phyloP scores from a whole-genome alignment of 768 basidiomycete species.

The Candolleomyces efflorescens region DNA sequence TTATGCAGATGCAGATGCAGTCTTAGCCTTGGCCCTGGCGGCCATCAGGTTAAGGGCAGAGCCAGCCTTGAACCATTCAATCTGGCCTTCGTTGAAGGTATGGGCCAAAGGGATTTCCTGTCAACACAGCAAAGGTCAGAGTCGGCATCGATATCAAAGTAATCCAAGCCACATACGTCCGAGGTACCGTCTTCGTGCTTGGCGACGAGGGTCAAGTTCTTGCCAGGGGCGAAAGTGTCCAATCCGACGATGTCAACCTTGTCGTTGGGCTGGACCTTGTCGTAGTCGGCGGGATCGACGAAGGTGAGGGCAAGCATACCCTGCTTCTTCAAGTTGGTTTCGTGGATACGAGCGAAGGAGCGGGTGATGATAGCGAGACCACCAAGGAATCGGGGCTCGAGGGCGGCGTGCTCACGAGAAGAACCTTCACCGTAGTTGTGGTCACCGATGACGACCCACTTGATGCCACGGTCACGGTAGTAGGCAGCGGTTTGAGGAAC shows the following conservation, averaged over 20 bases:
- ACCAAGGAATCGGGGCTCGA: conserved; percentile 93
- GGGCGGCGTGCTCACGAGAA: conserved; percentile 95
- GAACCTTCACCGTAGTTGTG: conserved; percentile 98
- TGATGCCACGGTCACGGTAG: conserved; percentile 86
- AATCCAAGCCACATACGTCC: conserved; percentile 41
- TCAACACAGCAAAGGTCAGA: neutral
- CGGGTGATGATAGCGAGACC: conserved; percentile 94
- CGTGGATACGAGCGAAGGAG: conserved; percentile 97
- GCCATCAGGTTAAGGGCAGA: conserved; percentile 90
- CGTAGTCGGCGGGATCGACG: conserved; percentile 88
- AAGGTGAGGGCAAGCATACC: conserved; percentile 98
- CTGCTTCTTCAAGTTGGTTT: conserved; percentile 99
- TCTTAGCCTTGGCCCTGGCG: conserved; percentile 48
- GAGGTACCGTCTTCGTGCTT: conserved; percentile 81
- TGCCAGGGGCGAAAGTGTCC: conserved; percentile 85
- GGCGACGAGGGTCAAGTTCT: conserved; percentile 77
- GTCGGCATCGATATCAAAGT: neutral
- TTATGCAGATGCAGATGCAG: neutral
- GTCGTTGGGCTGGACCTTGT: conserved; percentile 85
- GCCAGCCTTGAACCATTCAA: conserved; percentile 98
- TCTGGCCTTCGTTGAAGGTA: conserved; percentile 96
- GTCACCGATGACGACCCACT: conserved; percentile 98
- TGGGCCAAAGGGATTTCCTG: conserved; percentile 78
- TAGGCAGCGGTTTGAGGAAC: conserved; percentile 83
- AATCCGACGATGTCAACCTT: conserved; percentile 87